Percentiles rank a stretch among this genome's conserved stretches.
These are phyloP conservation scores for Wickerhamomyces sp. DNA, from an alignment of 1,139 yeast species.

Conservation along the genomic window DNA sequence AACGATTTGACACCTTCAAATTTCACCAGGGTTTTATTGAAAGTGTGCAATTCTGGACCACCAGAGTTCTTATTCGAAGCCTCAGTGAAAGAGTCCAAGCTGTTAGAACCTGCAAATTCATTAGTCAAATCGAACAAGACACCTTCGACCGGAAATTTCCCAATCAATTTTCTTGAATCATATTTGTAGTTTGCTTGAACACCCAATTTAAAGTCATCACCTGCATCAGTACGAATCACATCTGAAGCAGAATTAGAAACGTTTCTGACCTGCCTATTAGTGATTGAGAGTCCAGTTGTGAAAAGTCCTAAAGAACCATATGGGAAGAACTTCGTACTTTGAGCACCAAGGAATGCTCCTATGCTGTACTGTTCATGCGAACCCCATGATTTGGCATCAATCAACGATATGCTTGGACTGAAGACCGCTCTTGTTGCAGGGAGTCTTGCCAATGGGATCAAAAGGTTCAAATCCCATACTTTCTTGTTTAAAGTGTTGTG, in stretches of 20 bases:
- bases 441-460: constrained; percentile 24
- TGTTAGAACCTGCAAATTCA: constrained; percentile 24
- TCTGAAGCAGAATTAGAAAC: constrained; percentile 21
- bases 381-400: constrained; percentile 22
- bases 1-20: constrained; percentile 23
- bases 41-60: constrained; percentile 19
- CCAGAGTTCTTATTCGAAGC: constrained; percentile 8
- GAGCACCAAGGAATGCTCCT: constrained; percentile 24
- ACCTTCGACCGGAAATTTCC: constrained; percentile 25
- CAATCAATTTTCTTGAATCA: constrained; percentile 25
- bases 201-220: constrained; percentile 26
- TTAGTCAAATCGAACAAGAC: constrained; percentile 19
- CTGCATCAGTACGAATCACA: constrained; percentile 22
- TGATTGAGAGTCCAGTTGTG: constrained; percentile 25
- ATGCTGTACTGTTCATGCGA: constrained; percentile 20
- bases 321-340: constrained; percentile 8
- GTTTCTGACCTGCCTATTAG: constrained; percentile 23
- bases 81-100: constrained; percentile 18
- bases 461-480: constrained; percentile 21
- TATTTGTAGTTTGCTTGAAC: constrained; percentile 21
- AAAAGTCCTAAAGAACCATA: constrained; percentile 15
- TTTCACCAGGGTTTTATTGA: constrained; percentile 22
- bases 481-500: constrained; percentile 23
- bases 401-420: constrained; percentile 21
- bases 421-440: constrained; percentile 25